Base-by-base conservation (phyloP, 164 flowering plant species). In the Vitis labrusca region DNA sequence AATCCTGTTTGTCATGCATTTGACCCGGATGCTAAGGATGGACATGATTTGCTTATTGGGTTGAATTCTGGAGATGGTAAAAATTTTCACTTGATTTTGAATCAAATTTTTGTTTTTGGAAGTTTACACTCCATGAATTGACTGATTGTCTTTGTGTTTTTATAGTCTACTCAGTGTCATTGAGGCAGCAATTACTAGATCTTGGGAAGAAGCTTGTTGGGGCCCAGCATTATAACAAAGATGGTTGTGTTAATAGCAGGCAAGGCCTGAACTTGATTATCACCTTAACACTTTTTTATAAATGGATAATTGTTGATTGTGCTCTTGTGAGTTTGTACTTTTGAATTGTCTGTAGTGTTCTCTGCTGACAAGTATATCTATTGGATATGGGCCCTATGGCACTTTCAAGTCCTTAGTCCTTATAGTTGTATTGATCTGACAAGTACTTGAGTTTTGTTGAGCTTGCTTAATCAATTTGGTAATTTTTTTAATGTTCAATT, bases 1-100 rank as follows among this genome's bases (percentile, higher is more conserved):
- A 93, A 93, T 73, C 99, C 99, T 13, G 77, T 87, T 49, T 95
- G 98, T 76, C 99, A 95, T 71, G 96, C 99, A 44, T 95, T 89
- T 83, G 96, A 90, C 73, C 86, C 83, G 16, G 99, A 95, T 65
- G 88, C 94, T 0, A 93, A 89, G 80, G 99, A 93, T 71, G 97
- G 99, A 59, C 99, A 95, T 76, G 99, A 95, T 80, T 85, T 95
- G 79, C 85, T 95, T 64, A 84, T 95, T 82, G 99, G 98, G 30
- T 81, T 93, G 81, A 77, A 63, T 69, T 85, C 97, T 58, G 99
- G 99, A 65, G 99, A 95, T 89, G 98, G 99, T 95, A 87, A 79
- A 60, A 9, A 13, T 61, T 53, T 74, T 50, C 23, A 10, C 23
- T 53, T 17, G 9, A 54, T 59, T 72, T 69, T n/a, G 27, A 16